Evolutionary conservation across 306 rosid genomes (phyloP).

Genomic region (Pterocarpus santalinus): DNA sequence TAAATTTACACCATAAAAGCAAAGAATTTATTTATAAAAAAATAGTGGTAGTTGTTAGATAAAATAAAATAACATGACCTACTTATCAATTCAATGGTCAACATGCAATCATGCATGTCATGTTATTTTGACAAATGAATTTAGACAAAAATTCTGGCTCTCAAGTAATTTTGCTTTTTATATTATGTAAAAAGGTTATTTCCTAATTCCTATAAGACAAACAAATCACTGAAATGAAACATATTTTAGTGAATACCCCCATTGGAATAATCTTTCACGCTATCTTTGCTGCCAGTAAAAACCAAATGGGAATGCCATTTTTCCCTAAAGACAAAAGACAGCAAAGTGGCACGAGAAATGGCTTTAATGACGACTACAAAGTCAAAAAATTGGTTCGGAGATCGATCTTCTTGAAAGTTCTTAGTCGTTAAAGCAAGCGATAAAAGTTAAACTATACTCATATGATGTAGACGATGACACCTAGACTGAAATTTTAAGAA

Average conservation of each 20-base stretch:
- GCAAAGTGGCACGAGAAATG: conserved; percentile 45
- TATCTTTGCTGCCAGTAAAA: conserved; percentile 20
- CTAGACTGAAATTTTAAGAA: conserved; percentile 54
- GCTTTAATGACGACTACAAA: conserved; percentile 49
- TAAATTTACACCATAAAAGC: too few relatives aligned
- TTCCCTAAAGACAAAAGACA: conserved; percentile 50
- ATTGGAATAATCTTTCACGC: conserved; percentile 23
- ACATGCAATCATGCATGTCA: too few relatives aligned
- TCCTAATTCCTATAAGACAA: background rate
- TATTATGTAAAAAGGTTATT: too few relatives aligned
- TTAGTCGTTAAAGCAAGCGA: conserved; percentile 29
- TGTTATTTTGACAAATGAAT: too few relatives aligned
- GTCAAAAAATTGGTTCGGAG: conserved; percentile 40
- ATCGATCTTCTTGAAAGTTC: conserved; percentile 32
- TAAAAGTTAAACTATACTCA: conserved; percentile 7
- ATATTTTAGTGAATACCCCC: background rate
- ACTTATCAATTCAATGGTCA: too few relatives aligned
- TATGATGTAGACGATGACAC: conserved; percentile 25
- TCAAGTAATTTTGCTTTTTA: too few relatives aligned
- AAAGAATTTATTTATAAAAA: too few relatives aligned
- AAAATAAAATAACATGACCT: too few relatives aligned
- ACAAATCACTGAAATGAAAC: background rate
- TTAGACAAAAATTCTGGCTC: too few relatives aligned
- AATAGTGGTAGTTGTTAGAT: too few relatives aligned
- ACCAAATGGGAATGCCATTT: conserved; percentile 49